Conservation (phyloP, 495 filamentous ascomycete genomes). For the Penicillium desertorum region DNA sequence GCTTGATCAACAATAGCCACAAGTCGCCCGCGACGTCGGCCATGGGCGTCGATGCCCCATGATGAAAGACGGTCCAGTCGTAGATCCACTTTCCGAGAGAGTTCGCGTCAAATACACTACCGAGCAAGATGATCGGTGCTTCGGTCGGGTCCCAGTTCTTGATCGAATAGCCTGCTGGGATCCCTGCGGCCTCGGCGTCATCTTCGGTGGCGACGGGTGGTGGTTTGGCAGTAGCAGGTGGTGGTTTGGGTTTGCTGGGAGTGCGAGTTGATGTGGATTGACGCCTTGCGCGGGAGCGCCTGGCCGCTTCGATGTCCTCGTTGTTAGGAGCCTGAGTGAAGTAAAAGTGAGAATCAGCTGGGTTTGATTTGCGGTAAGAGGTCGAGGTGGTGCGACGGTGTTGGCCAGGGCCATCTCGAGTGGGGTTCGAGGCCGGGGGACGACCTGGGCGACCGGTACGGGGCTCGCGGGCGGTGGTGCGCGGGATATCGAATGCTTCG, state of each 20-base stretch:
- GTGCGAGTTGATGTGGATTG: conserved; percentile 52
- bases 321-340: conserved; percentile 49
- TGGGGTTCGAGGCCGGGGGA: conserved; percentile 26
- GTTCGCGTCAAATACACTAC: conserved; percentile 96
- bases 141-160: conserved; percentile 99
- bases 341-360: conserved; percentile 55
- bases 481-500: conserved; percentile 49
- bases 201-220: conserved; percentile 76
- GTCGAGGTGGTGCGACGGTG: conserved; percentile 40
- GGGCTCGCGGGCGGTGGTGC: conserved; percentile 34
- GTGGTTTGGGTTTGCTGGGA: conserved; percentile 47
- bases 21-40: conserved; percentile 91
- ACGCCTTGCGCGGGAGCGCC: conserved; percentile 47
- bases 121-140: conserved; percentile 88
- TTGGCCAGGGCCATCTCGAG: conserved; percentile 33
- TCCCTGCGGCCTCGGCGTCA: conserved; percentile 75
- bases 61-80: conserved; percentile 97
- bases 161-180: conserved; percentile 88
- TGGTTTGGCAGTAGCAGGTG: conserved; percentile 44
- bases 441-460: conserved; percentile 23
- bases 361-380: conserved; percentile 47
- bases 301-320: conserved; percentile 46
- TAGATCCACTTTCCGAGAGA: conserved; percentile 99
- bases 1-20: conserved; percentile 91
- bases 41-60: conserved; percentile 81